Base-by-base conservation (phyloP, 192 early-diverging fungal genomes). In the Mortierella alpina region DNA sequence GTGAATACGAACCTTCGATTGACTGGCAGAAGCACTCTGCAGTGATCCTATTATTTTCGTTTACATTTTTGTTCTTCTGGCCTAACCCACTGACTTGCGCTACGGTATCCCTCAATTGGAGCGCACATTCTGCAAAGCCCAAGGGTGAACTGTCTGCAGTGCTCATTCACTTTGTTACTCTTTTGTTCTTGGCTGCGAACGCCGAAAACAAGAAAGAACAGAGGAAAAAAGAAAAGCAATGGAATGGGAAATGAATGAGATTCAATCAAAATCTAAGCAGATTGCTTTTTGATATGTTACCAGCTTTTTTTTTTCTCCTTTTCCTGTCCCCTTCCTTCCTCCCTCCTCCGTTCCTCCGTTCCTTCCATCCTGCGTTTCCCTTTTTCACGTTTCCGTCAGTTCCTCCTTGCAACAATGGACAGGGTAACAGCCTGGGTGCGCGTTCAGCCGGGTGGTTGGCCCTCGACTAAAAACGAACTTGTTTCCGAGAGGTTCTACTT, bases 391-490 rank as follows among this genome's bases (percentile, higher is more conserved):
- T n/a, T 44, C 57, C 23, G 54, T 55, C 17, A 57, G 55, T 31
- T 31, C 40, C 66, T 6, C 8, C 44, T 23, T 45, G 45, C 42
- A 47, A 23, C 55, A 47, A 57, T 57, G 66, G 66, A 5, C 66
- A 67, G 66, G 66, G 66, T 67, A 66, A 67, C 66, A 67, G 55
- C 54, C 66, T 57, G 54, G 54, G 54, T 67, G 66, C 66, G 54
- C 66, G 66, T 51, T 50, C 62, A 50, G 47, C 39, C 48, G 59
- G 59, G 59, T 44, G 42, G 45, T 12, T 56, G 62, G 22, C 15
- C 58, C 63, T 66, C 54, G 63, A 54, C 63, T 54, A 66, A 66
- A 59, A 59, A 31, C 31, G 31, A 31, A 31, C 31, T 40, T 66
- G 18, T 45, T 54, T 66, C 47, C 51, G 54, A 17, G 50, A 18